Base-by-base conservation (phyloP, 75 land plant species). In the Adiantum capillusveneris region DNA sequence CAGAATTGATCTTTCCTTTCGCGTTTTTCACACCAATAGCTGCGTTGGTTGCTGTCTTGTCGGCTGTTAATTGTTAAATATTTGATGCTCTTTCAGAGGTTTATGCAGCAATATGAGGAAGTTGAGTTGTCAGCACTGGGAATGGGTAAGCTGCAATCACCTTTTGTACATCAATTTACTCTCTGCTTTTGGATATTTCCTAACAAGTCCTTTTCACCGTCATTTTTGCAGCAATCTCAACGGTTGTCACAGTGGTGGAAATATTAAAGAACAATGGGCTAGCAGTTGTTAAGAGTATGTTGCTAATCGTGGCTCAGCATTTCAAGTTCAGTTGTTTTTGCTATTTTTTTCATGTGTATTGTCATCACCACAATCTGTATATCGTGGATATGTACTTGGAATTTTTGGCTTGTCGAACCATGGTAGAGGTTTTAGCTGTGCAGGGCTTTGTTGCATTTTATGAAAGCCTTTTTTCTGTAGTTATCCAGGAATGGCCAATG, bases 241-340 rank as follows among this genome's bases (percentile, higher is more conserved):
- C 96, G 41, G 96, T 90, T 11, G 96, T 90, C 29, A 86, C 84
- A 16, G 76, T 90, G 21, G 87, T 86, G 2, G 96, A 90, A 64
- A 90, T 90, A 34, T 68, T 90, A 52, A 90, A 90, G 68, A 90
- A 90, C 69, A 86, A 90, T 72, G 96, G 96, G 7, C 66, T 86
- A 50, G 96, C 84, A n/a, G 76, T 81, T 31, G 96, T 83, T 53
- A 86, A 81, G 65, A 86, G 96, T 90, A 65, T 72, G 80, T 36
- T 58, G 17, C 24, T 11, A 27, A 21, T 20, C 19, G 11, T 29
- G 19, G 9, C 59, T 26, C 9, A n/a, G 29, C 31, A 53, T n/a
- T 29, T 11, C 1, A 22, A 18, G 1, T 19, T 14, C 6, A 29
- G 42, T 53, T 6, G 19, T 11, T 34, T 13, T 3, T n/a, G 20